These are phyloP conservation scores for Cudoniella acicularis DNA, from an alignment of 495 filamentous ascomycete genomes.

Conservation along the genomic window DNA sequence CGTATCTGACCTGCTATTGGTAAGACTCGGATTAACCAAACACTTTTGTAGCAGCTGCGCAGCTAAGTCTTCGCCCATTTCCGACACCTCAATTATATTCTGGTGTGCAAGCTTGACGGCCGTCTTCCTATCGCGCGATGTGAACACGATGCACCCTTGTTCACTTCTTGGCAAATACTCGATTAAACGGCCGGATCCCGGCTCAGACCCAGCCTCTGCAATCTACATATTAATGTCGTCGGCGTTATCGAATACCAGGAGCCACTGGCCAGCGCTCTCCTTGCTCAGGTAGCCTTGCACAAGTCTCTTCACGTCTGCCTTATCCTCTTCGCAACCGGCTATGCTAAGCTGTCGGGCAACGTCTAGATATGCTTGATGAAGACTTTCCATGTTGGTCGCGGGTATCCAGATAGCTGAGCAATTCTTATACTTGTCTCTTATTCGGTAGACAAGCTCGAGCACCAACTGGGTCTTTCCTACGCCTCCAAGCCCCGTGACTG, in stretches of 20 bases:
- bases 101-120: constrained; percentile 2
- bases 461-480: constrained; percentile 36
- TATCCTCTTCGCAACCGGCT: not conserved
- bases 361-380: constrained; percentile 10
- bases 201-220: too few species aligned
- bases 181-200: constrained; percentile 12
- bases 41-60: constrained; percentile 26
- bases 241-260: constrained; percentile 35
- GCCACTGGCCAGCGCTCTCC: constrained; percentile 23
- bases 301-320: constrained; percentile 3
- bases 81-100: constrained; percentile 9
- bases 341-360: constrained; percentile 13
- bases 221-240: too few species aligned
- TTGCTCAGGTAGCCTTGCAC: constrained; percentile 20
- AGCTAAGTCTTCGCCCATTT: constrained; percentile 22
- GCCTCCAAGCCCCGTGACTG: constrained; percentile 27
- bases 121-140: constrained; percentile 22
- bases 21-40: not conserved
- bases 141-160: constrained; percentile 26
- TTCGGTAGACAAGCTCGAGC: constrained; percentile 27
- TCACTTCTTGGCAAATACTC: constrained; percentile 20
- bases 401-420: constrained; percentile 33
- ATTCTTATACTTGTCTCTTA: constrained; percentile 11
- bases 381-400: constrained; percentile 16
- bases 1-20: constrained; percentile 6